Evolutionary conservation across 495 filamentous ascomycete genomes (phyloP).

Genomic region (Ascobolus immersus): DNA sequence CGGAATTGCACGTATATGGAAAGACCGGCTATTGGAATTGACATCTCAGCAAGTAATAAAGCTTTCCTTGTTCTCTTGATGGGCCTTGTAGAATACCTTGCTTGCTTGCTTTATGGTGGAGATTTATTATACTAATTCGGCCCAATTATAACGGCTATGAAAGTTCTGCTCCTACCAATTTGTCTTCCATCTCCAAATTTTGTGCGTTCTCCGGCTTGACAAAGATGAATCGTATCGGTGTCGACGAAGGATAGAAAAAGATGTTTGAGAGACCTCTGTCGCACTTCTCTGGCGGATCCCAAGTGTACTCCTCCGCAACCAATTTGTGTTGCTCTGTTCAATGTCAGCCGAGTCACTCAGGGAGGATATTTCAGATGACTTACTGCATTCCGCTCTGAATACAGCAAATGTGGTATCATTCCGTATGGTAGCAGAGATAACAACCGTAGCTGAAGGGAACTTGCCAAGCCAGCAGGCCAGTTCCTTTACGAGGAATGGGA

Average conservation of each 20-base stretch:
- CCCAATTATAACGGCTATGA: too few relatives aligned
- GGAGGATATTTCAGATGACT: slow-evolving; percentile 10
- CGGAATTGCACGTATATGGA: too few relatives aligned
- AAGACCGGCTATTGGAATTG: too few relatives aligned
- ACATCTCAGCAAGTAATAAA: too few relatives aligned
- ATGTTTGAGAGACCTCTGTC: slow-evolving; percentile 10
- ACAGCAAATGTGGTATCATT: slow-evolving; percentile 35
- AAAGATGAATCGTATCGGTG: slow-evolving; percentile 16
- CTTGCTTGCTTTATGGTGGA: too few relatives aligned
- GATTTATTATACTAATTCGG: too few relatives aligned
- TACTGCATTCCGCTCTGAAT: slow-evolving; percentile 33
- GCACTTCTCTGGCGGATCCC: slow-evolving; percentile 5
- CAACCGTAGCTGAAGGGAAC: slow-evolving; percentile 23
- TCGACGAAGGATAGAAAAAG: slow-evolving; percentile 16
- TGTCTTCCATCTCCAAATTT: not conserved
- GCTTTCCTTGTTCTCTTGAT: too few relatives aligned
- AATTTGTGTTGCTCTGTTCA: slow-evolving; percentile 13
- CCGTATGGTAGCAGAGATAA: slow-evolving; percentile 35
- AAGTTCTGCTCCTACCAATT: not conserved
- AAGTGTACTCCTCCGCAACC: slow-evolving; percentile 2
- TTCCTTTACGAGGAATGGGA: slow-evolving; percentile 32
- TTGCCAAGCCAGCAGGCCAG: slow-evolving; percentile 28
- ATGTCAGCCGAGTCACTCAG: slow-evolving; percentile 5
- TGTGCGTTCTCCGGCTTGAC: not conserved
- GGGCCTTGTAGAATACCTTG: too few relatives aligned